phyloP scores from a whole-genome alignment of 345 rosid genomes.

The Toxicodendron radicans region DNA sequence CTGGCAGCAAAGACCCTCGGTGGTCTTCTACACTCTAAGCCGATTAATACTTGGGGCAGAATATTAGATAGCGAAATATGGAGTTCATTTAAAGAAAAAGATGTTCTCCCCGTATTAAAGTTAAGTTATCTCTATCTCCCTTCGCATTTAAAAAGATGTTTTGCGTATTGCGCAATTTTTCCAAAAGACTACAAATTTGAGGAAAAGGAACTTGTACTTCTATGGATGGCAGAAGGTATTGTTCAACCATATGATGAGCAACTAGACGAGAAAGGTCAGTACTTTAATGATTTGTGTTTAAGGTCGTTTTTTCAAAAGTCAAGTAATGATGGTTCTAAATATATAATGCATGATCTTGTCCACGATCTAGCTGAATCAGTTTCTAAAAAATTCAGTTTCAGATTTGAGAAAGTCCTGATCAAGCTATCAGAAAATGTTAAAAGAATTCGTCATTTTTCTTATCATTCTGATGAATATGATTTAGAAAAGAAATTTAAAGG shows the following conservation, averaged over 20 bases:
- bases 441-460: conserved; percentile 3
- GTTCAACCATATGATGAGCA: background rate
- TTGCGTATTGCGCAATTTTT: background rate
- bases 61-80: background rate
- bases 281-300: background rate
- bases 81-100: background rate
- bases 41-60: background rate
- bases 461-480: background rate
- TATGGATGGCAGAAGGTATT: conserved; percentile 9
- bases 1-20: background rate
- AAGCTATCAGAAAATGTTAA: background rate
- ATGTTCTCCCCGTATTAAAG: background rate
- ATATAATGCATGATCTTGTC: background rate
- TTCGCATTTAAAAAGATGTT: background rate
- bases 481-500: background rate
- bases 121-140: conserved; percentile 7
- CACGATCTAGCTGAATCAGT: background rate
- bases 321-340: background rate
- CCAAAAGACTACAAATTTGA: background rate
- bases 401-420: background rate
- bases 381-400: background rate
- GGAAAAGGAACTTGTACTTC: background rate
- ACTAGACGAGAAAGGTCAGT: background rate
- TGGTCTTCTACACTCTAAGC: background rate
- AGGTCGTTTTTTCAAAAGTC: conserved; percentile 20